These are phyloP conservation scores for Fusarium brevicatenulatum DNA, from an alignment of 2,329 filamentous ascomycete genomes.

Conservation along the genomic window DNA sequence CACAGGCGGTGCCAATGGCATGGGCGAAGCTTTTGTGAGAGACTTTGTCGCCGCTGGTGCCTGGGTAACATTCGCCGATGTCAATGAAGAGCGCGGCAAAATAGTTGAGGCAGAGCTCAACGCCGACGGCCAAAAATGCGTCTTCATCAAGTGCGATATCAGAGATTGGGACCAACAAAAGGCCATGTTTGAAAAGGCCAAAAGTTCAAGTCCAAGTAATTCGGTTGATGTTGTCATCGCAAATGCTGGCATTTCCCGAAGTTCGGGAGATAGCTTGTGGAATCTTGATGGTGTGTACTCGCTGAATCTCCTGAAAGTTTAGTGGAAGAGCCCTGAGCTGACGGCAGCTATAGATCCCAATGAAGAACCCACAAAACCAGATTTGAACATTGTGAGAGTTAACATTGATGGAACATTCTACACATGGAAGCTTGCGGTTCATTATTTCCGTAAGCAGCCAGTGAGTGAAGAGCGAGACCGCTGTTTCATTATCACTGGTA, in stretches of 20 bases:
- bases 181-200: conserved; percentile 53
- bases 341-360: conserved; percentile 4
- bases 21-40: conserved; percentile 51
- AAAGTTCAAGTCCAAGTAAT: conserved; percentile 48
- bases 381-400: conserved; percentile 54
- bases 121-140: conserved; percentile 28
- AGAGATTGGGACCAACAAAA: conserved; percentile 56
- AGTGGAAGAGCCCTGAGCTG: neutral
- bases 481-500: conserved; percentile 60
- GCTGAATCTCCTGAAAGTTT: too few relatives aligned
- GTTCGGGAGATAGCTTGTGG: conserved; percentile 52
- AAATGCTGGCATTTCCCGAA: conserved; percentile 56
- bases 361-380: conserved; percentile 48
- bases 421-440: conserved; percentile 58
- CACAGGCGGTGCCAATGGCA: conserved; percentile 58
- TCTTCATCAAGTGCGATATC: conserved; percentile 56
- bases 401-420: conserved; percentile 56
- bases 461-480: conserved; percentile 53
- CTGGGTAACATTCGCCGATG: conserved; percentile 55
- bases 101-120: conserved; percentile 48
- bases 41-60: conserved; percentile 51
- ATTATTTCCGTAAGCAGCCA: conserved; percentile 57
- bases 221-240: conserved; percentile 59
- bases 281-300: conserved; percentile 47
- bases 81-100: conserved; percentile 48